Evolutionary conservation across 2,329 filamentous ascomycete genomes (phyloP), one percentile per base, ranked within the genome.

Genomic region (Claviceps cyperi): DNA sequence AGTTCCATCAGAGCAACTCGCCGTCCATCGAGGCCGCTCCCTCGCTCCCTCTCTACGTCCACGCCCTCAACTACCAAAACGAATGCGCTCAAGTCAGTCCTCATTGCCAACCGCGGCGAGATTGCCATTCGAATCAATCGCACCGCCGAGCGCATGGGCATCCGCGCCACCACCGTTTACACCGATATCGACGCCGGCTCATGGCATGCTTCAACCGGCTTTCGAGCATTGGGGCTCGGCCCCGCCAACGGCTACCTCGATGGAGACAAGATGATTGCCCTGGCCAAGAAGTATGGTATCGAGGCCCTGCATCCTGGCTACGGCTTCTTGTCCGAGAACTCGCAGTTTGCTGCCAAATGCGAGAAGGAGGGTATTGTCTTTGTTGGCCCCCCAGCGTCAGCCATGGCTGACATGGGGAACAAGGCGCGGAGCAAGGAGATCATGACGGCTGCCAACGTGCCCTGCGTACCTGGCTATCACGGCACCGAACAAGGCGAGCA

Each of bases 51-150:
- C 51, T 66, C 61, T 43, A 57, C 61, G 15, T 36, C 43, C 9
- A 32, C 49, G 43, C 44, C 64, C 48, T 56, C 62, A 11, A 50
- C 63, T n/a, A 60, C 67, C 47, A 62, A 60, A 49, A 54, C 59
- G 13, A 74, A 70, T 14, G 75, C 78, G 32, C 78, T 83, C 57
- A 81, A 80, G 50, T 94, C 89, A 8, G 85, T 97, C 41, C 76
- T 98, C 22, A 97, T 98, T 63, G 92, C 92, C 49, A 98, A 98
- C 65, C 83, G 92, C 58, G 92, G 92, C 59, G 92, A 98, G 69
- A 98, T 98, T 59, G 92, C 92, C 47, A 75, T 98, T 64, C 86
- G 92, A 57, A 92, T 98, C 57, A 85, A 90, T 57, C 80, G 83
- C 57, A 98, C 92, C 21, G 92, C 92, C 36, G 76, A 86, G 47